phyloP scores from a whole-genome alignment of 192 early-diverging fungal species.

The Allomyces macrogynus region DNA sequence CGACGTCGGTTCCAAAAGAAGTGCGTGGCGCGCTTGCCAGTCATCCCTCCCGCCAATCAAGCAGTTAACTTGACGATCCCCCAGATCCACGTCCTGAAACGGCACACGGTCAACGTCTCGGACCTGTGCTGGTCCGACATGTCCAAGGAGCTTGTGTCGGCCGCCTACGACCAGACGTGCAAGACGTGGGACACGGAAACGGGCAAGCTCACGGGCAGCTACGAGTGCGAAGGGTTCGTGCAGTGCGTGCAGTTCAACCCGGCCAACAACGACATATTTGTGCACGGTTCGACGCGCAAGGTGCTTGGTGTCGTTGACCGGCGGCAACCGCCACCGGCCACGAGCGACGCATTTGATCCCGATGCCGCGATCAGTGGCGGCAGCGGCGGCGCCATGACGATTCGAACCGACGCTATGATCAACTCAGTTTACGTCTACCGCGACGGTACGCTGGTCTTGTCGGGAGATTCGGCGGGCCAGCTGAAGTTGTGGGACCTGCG shows the following conservation, averaged over 20 bases:
- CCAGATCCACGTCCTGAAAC: constrained; percentile 42
- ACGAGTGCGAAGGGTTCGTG: constrained; percentile 60
- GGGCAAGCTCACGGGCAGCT: constrained; percentile 36
- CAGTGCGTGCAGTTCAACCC: constrained; percentile 62
- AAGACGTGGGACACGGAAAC: constrained; percentile 57
- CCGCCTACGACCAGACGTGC: constrained; percentile 60
- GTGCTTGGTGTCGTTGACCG: constrained; percentile 44
- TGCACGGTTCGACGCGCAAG: constrained; percentile 57
- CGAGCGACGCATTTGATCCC: no score
- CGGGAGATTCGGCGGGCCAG: constrained; percentile 68
- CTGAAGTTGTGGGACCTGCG: constrained; percentile 87
- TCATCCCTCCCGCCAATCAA: no score
- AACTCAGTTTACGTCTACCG: constrained; percentile 58
- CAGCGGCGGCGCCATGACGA: constrained; percentile 8
- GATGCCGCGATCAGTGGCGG: constrained; percentile 1
- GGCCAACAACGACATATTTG: constrained; percentile 53
- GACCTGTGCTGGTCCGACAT: constrained; percentile 57
- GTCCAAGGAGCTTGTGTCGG: constrained; percentile 43
- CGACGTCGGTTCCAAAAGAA: constrained; percentile 40
- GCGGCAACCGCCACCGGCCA: constrained; percentile 9
- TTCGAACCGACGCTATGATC: constrained; percentile 58
- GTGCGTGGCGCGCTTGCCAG: constrained; percentile 7
- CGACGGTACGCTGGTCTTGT: constrained; percentile 48
- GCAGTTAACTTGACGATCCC: neutral
- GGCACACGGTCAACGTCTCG: constrained; percentile 55